Base-by-base conservation (phyloP, 345 rosid genomes). In the Leavenworthia alabamica region DNA sequence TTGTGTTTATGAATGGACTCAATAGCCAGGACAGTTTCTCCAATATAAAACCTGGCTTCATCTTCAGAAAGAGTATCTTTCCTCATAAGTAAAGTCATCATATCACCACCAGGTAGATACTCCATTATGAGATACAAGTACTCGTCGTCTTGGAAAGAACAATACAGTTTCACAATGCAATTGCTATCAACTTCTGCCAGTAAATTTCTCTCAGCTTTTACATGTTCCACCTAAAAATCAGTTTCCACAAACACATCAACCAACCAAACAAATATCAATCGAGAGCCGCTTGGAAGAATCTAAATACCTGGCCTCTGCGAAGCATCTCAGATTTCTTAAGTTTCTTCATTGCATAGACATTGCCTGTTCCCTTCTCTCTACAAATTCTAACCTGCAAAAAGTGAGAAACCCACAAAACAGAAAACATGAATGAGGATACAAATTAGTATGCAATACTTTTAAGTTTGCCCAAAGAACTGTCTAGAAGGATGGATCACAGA, bases 101-200 rank as follows among this genome's bases (percentile, higher is more conserved):
- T 84, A 80, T 93, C 99, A 57, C 99, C 99, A 53, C 99, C 99
- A 70, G 99, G 97, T 71, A 93, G 75, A 81, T 93, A 93, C 76
- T 93, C 99, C 99, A 93, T 93, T 42, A 93, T 83, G 28, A 93
- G 91, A 71, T 93, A 93, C 32, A 93, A 76, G 57, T 65, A 93
- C 63, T 89, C 99, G 5, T 92, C 98, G 68, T 92, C 98, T 79
- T 92, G 98, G 61, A 92, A 92, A 64, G 98, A 92, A 68, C 96
- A 92, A 79, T 92, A 92, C 56, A 92, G 70, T 55, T 86, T 92
- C 45, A 92, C 98, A 37, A 92, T 92, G 75, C 98, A 92, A 73
- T 89, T 92, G 66, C 98, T 92, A 62, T 92, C 98, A 73, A 92
- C 98, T 78, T 93, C 99, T 14, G 99, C 97, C 59, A 93, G 97